A percentile compares a stretch with the other conserved stretches of the same genome.
phyloP scores from a whole-genome alignment of 2,329 filamentous ascomycete genomes.

The Cyclaneusma minus region DNA sequence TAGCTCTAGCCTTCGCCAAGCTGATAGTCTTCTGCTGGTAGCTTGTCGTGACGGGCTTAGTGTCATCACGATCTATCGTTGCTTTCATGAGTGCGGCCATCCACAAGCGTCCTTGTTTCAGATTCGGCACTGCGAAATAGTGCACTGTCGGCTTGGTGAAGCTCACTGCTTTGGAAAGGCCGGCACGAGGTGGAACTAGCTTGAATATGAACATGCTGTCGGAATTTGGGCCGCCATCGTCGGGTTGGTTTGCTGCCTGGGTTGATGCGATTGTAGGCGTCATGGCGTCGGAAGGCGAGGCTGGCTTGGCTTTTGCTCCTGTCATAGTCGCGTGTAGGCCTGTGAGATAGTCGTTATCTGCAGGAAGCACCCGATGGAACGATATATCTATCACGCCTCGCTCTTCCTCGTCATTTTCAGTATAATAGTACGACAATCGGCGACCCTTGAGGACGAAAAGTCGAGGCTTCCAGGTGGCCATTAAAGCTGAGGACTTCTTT shows the following conservation, averaged over 20 bases:
- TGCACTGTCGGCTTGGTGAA: slow-evolving; percentile 97
- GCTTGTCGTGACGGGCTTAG: slow-evolving; percentile 67
- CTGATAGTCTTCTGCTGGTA: slow-evolving; percentile 97
- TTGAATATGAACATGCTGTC: slow-evolving; percentile 95
- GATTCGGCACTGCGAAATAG: slow-evolving; percentile 89
- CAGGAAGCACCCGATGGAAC: slow-evolving; percentile 88
- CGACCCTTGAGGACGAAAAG: slow-evolving; percentile 91
- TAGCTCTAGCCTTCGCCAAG: slow-evolving; percentile 69
- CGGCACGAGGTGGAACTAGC: slow-evolving; percentile 76
- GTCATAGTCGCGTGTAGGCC: slow-evolving; percentile 85
- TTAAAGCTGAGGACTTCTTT: slow-evolving; percentile 90
- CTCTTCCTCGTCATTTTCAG: slow-evolving; percentile 81
- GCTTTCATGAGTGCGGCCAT: slow-evolving; percentile 99
- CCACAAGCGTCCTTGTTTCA: slow-evolving; percentile 81
- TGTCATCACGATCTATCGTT: slow-evolving; percentile 85
- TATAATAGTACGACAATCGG: slow-evolving; percentile 89
- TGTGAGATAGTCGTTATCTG: slow-evolving; percentile 80
- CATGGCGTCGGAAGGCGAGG: slow-evolving; percentile 31
- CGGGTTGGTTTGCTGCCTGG: slow-evolving; percentile 25
- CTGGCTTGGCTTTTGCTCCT: slow-evolving; percentile 55
- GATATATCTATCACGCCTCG: slow-evolving; percentile 96
- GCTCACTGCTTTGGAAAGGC: slow-evolving; percentile 78
- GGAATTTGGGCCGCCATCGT: too few species aligned
- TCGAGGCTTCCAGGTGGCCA: slow-evolving; percentile 94
- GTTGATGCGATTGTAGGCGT: slow-evolving; percentile 27